Evolutionary conservation across 495 filamentous ascomycete species (phyloP), one percentile per base, ranked within the genome.

Genomic region (Penicillium waksmanii): DNA sequence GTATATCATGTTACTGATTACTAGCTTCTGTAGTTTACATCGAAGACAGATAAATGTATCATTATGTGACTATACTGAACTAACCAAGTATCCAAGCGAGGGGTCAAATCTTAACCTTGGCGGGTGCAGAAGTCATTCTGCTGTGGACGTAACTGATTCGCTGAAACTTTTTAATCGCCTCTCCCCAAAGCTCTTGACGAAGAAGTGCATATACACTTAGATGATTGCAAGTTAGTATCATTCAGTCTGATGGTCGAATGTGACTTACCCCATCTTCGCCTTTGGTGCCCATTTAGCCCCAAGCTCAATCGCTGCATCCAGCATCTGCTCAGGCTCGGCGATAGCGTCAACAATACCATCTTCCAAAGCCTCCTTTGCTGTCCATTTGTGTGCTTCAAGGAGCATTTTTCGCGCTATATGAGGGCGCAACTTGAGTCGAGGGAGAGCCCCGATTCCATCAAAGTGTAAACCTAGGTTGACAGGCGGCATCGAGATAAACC

Each of bases 401-500:
- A 84, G 63, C 78, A 84, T 81, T 59, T 82, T 80, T 3, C 77
- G 66, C 21, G 81, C 78, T 21, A 84, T 61, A 21, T 77, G 72
- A 42, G 79, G 76, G 0, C 66, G 71, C 11, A 84, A 67, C 58
- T 83, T 83, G 1, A 80, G 64, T 0, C 80, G 72, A 10, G 77
- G 79, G 9, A 84, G 63, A 2, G 71, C 53, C 21, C 81, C 81
- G 33, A 84, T 82, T 0, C 80, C 80, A 9, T 75, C 74, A 55
- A 82, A 82, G 53, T 81, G 78, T 27, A 83, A 68, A 0, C 80
- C 80, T 1, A 83, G 69, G 55, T 83, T 72, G 6, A 82, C 75
- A 0, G 80, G 78, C 0, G 80, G 80, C 77, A 83, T 81, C 27
- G 64, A 77, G 43, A 75, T 64, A 65, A 79, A 83, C 21, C 80